Base-by-base conservation (phyloP, 495 filamentous ascomycete species). In the Penicillium taxi region DNA sequence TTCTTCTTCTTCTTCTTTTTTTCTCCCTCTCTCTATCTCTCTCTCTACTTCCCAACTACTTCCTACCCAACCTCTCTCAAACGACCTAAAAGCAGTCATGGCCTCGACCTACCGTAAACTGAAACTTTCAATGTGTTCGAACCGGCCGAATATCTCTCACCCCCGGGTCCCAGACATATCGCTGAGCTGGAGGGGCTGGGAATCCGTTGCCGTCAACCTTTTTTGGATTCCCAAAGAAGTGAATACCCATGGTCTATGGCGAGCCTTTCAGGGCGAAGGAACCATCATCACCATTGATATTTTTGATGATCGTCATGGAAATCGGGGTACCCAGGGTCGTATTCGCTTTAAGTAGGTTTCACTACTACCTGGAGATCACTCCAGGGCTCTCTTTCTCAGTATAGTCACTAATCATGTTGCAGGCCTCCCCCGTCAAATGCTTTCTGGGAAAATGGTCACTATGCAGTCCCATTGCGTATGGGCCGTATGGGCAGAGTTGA, bases 301-400 rank as follows among this genome's bases (percentile, higher is more conserved):
- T 1, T 67, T 56, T 20, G 63, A 65, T 24, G 54, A 68, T 35
- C 23, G 27, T 6, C 45, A 55, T 14, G 65, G 58, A 7, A 37
- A 47, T 9, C 28, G 53, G 26, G 39, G 38, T 8, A 41, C 45
- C 1, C 52, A 40, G 22, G 69, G 55, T 4, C 55, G 56, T 9
- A 39, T 73, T n/a, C 56, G 66, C 0, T 73, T 73, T 32, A 64
- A 45, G 69, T 72, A 35, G 18, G 59, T 41, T 13, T 38, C 9
- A 12, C 15, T 20, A 3, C 25, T 27, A 18, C n/a, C n/a, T n/a
- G n/a, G n/a, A n/a, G n/a, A n/a, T n/a, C n/a, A n/a, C n/a, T n/a
- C n/a, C n/a, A n/a, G n/a, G n/a, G n/a, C n/a, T n/a, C n/a, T n/a
- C n/a, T 11, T 20, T 27, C 13, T n/a, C 12, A 3, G 18, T 4